phyloP scores from a whole-genome alignment of 164 flowering plant genomes.

The Litsea cubeba region DNA sequence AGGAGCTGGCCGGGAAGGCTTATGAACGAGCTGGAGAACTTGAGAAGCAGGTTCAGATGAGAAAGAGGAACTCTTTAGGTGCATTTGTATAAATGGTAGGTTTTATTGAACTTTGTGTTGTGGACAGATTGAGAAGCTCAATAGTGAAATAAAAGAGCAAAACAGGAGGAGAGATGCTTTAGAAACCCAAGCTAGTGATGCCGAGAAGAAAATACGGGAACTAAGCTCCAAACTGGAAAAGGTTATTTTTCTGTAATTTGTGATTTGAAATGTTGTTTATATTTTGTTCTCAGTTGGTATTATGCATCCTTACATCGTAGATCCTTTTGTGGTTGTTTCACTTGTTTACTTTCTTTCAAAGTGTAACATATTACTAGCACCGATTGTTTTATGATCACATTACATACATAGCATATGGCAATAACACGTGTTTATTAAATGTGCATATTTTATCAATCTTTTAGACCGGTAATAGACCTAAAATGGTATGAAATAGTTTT shows the following conservation, averaged over 20 bases:
- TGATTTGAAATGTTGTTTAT: not conserved
- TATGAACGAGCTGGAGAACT: conserved; percentile 73
- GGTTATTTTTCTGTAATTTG: not conserved
- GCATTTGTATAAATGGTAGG: not conserved
- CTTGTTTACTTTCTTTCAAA: not conserved
- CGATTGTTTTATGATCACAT: not conserved
- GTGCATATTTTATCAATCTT: not conserved
- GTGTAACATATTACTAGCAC: not conserved
- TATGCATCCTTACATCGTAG: not conserved
- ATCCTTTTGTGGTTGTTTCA: not conserved
- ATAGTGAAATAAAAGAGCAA: not conserved
- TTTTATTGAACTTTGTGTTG: conserved; percentile 7
- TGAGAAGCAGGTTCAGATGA: conserved; percentile 59
- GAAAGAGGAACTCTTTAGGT: not conserved
- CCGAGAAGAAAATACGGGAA: not conserved
- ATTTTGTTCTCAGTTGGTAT: not conserved
- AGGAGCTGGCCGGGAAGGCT: conserved; percentile 65
- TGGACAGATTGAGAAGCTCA: conserved; percentile 40
- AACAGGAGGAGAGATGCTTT: not conserved
- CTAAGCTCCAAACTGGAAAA: not conserved
- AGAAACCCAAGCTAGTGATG: not conserved
- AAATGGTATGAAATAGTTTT: not conserved
- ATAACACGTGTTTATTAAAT: not conserved
- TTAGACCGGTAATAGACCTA: not conserved
- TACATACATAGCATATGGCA: no score